A percentile compares a stretch with the other conserved stretches of the same genome.
These are phyloP conservation scores for Trichoderma sp. DNA, from an alignment of 2,329 filamentous ascomycete genomes.

Conservation along the genomic window DNA sequence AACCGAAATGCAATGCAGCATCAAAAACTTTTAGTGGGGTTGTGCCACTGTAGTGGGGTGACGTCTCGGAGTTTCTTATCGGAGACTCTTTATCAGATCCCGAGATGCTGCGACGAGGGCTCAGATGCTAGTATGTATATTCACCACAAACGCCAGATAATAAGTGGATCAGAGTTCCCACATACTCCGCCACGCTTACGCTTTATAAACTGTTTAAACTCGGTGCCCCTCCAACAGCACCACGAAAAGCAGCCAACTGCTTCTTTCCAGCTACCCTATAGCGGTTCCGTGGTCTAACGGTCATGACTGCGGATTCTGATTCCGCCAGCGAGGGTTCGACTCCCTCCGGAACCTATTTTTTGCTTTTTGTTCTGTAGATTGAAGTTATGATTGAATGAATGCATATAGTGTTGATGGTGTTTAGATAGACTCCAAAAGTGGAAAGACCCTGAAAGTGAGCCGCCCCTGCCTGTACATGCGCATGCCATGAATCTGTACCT, in stretches of 20 bases:
- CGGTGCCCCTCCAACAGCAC: too few relatives aligned
- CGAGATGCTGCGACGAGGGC: neutral
- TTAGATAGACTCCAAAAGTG: neutral
- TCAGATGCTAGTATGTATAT: constrained; percentile 2
- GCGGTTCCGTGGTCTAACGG: constrained; percentile 45
- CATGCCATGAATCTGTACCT: too few relatives aligned
- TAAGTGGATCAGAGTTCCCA: constrained; percentile 30
- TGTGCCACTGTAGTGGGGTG: constrained; percentile 27
- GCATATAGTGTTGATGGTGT: neutral
- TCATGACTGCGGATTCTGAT: constrained; percentile 46
- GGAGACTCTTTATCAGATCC: constrained; percentile 12
- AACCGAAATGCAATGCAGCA: constrained; percentile 13
- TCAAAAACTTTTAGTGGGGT: constrained; percentile 44
- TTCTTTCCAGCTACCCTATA: too few relatives aligned
- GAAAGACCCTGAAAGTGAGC: neutral
- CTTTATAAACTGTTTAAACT: too few relatives aligned
- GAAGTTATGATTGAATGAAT: neutral
- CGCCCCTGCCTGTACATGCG: neutral
- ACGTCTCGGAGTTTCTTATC: constrained; percentile 13
- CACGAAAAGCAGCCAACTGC: too few relatives aligned
- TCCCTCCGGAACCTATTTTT: constrained; percentile 40
- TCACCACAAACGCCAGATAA: constrained; percentile 22
- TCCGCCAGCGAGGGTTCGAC: constrained; percentile 46
- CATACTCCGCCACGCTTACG: too few relatives aligned
- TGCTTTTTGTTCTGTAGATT: neutral